Base-by-base conservation (phyloP, 225 moss, liverwort and hornwort genomes). In the Bryoerythrophyllum caledonicum region DNA sequence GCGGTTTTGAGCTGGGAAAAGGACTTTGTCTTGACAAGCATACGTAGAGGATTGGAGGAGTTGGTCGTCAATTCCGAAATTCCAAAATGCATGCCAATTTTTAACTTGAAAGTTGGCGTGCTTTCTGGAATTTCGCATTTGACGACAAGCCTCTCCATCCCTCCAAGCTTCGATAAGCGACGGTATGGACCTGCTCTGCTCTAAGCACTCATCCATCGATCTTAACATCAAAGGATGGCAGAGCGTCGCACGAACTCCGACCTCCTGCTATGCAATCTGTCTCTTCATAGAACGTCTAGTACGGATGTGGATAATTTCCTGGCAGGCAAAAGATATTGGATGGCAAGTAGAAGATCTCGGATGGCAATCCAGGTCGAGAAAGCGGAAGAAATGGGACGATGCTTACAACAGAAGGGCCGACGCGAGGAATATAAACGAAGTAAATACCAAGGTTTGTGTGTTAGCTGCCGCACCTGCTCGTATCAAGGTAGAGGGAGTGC, bases 331-430 rank as follows among this genome's bases (percentile, higher is more conserved):
- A 63, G 71, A 60, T 67, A 67, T 34, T 57, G 75, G 59, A 49
- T 57, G 71, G 78, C 51, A 32, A 74, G 35, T 68, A 52, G 82
- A 82, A 66, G 67, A 63, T 73, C 56, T 46, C 48, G 77, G 46
- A 41, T 63, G 74, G 81, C 60, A 53, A 58, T 63, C 57, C 67
- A 77, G 52, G 49, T 60, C 63, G 26, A 67, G 68, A 15, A 88
- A 85, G 77, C 81, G 86, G 63, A 88, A 86, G 86, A 83, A 79
- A 59, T 71, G 81, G 63, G 58, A 78, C 46, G 77, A 82, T 60
- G 57, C 46, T 40, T 25, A 27, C 75, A 79, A 77, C 34, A 52
- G 63, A 41, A 41, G 53, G 63, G 49, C 54, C 26, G 74, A 79
- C 59, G 38, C 24, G 49, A 75, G 71, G 56, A 64, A 40, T 48